A percentile compares a stretch with the other conserved stretches of the same genome.
Conservation (phyloP, 2,329 filamentous ascomycete species). For the Fusarium udum region DNA sequence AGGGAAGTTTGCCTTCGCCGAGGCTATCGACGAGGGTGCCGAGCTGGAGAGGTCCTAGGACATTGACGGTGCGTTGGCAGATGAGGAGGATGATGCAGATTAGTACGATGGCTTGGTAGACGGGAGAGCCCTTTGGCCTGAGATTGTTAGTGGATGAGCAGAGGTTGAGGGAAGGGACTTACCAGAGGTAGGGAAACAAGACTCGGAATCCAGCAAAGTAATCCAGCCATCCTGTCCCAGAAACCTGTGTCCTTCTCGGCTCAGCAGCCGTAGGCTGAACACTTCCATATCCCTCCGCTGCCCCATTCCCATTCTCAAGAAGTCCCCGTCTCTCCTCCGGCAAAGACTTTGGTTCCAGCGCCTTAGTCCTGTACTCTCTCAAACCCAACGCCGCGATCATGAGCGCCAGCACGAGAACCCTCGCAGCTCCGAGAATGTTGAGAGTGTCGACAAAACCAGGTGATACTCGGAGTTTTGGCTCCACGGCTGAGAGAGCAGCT, state of each 20-base stretch:
- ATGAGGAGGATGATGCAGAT: slow-evolving; percentile 54
- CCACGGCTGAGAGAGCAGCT: slow-evolving; percentile 46
- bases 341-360: slow-evolving; percentile 41
- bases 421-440: slow-evolving; percentile 45
- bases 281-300: slow-evolving; percentile 44
- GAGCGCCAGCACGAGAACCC: slow-evolving; percentile 47
- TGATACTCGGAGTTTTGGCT: slow-evolving; percentile 44
- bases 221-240: slow-evolving; percentile 55
- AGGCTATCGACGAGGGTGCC: slow-evolving; percentile 53
- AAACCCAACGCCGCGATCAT: slow-evolving; percentile 48
- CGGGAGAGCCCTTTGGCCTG: slow-evolving; percentile 54
- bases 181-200: slow-evolving; percentile 59
- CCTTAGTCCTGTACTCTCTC: slow-evolving; percentile 46
- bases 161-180: not conserved
- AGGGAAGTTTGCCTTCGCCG: slow-evolving; percentile 53
- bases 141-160: slow-evolving; percentile 4
- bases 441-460: slow-evolving; percentile 44
- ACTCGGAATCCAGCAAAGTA: slow-evolving; percentile 57
- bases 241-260: slow-evolving; percentile 45
- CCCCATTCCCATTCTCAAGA: slow-evolving; percentile 51
- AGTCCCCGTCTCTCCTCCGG: slow-evolving; percentile 52
- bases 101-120: slow-evolving; percentile 54
- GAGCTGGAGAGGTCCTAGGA: slow-evolving; percentile 55
- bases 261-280: slow-evolving; percentile 13
- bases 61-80: slow-evolving; percentile 55